Base-by-base conservation (phyloP, 2,329 filamentous ascomycete genomes). In the Dendrostoma leiphaemia region DNA sequence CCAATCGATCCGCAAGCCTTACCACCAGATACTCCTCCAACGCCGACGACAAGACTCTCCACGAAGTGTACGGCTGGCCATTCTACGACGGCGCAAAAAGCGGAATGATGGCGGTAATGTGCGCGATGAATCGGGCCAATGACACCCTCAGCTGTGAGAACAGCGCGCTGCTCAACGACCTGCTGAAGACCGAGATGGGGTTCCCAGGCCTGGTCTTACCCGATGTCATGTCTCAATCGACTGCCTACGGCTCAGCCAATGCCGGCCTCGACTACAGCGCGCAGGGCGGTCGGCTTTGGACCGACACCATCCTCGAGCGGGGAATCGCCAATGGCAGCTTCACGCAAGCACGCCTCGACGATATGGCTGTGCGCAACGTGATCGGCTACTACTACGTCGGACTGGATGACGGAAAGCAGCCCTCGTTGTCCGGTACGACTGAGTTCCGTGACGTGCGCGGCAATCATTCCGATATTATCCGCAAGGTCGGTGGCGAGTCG, bases 201-300 rank as follows among this genome's bases (percentile, higher is more conserved):
- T 84, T 84, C 60, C 75, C 79, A 66, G 86, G 87, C 0, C 88
- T 84, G 60, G 80, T 90, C 2, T 78, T 86, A 38, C 78, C 80
- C 0, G 88, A 90, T 63, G 90, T 86, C 84, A 67, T 71, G 26
- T 86, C 84, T 1, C 85, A 88, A 50, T 84, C 88, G 60, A 72
- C 81, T 0, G 85, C 85, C 31, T 79, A 86, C 8, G 77, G 77
- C 1, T 78, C 78, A 3, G 77, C 85, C 1, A 70, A 85, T 51
- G 84, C 85, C 3, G 89, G 88, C 21, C 66, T 91, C 34, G 88
- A 91, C 64, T 83, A 89, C 80, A 19, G 15, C 15, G 15, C 40
- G 15, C 21, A 17, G 40, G 23, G 7, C 10, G 34, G 23, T 24
- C 10, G 10, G 23, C 17, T 17, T 5, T 40, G 37, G 23, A 28